Conservation (phyloP, 306 rosid species). For the Trichosanthes truncata region DNA sequence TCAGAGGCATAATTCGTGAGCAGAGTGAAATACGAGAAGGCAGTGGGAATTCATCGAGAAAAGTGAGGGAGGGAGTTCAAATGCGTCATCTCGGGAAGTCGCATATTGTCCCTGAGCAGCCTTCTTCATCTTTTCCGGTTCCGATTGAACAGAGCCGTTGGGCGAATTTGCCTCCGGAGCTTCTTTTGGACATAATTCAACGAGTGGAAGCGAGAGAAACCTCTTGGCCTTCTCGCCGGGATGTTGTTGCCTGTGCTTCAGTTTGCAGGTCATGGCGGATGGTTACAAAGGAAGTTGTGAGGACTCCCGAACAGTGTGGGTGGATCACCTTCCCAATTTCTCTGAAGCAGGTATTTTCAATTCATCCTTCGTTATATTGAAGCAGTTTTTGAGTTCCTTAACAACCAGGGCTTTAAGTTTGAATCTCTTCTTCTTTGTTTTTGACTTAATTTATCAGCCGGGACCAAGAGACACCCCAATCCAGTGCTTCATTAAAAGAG, state of each 20-base stretch:
- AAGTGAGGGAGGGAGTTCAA: conserved; percentile 32
- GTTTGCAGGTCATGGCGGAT: conserved; percentile 83
- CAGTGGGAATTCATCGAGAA: conserved; percentile 36
- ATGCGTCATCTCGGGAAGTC: conserved; percentile 53
- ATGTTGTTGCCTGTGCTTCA: conserved; percentile 72
- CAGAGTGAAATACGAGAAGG: conserved; percentile 48
- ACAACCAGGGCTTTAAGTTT: not conserved
- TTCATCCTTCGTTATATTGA: not conserved
- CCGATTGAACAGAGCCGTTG: conserved; percentile 37
- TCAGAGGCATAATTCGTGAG: conserved; percentile 45
- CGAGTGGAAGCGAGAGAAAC: conserved; percentile 69
- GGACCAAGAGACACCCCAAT: conserved; percentile 76
- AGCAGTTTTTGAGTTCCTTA: not conserved
- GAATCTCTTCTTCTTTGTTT: conserved; percentile 5
- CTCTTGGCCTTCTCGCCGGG: conserved; percentile 80
- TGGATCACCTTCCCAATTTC: conserved; percentile 80
- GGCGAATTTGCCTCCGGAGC: conserved; percentile 79
- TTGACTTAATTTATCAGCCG: conserved; percentile 32
- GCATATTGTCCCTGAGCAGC: conserved; percentile 66
- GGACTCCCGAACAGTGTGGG: conserved; percentile 80
- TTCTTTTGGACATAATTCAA: conserved; percentile 72
- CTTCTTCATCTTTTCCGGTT: conserved; percentile 15
- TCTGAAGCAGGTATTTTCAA: conserved; percentile 60
- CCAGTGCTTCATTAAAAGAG: conserved; percentile 89
- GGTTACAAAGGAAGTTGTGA: conserved; percentile 58